Evolutionary conservation across 208 protist species (phyloP).

Genomic region (Phytomonas sp.): DNA sequence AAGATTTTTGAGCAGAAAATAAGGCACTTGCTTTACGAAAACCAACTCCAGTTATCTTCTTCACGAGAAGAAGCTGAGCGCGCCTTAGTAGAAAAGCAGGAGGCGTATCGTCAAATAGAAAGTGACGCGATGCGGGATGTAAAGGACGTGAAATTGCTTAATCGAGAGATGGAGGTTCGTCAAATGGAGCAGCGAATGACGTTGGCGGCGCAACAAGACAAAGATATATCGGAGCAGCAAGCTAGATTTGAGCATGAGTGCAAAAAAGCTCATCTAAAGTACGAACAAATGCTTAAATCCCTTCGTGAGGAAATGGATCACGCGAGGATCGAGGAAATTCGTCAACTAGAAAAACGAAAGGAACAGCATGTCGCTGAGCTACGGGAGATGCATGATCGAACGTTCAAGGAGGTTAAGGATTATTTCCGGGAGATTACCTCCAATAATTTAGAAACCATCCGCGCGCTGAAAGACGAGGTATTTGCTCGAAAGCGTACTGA

Average conservation of each 20-base stretch:
- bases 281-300: conserved; percentile 89
- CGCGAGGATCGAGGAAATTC: conserved; percentile 86
- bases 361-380: conserved; percentile 94
- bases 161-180: conserved; percentile 82
- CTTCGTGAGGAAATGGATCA: conserved; percentile 90
- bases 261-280: conserved; percentile 93
- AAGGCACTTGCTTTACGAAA: conserved; percentile 94
- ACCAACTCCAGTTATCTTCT: conserved; percentile 88
- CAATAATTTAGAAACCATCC: conserved; percentile 98
- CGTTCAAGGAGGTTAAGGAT: conserved; percentile 96
- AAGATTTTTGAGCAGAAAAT: conserved; percentile 97
- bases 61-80: conserved; percentile 88
- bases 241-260: conserved; percentile 83
- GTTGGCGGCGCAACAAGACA: conserved; percentile 76
- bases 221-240: conserved; percentile 84
- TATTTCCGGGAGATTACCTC: conserved; percentile 98
- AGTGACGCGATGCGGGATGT: conserved; percentile 71
- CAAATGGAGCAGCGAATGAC: conserved; percentile 78
- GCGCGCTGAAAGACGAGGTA: conserved; percentile 94
- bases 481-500: conserved; percentile 93
- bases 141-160: conserved; percentile 75
- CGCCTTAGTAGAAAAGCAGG: conserved; percentile 77
- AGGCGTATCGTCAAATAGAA: conserved; percentile 86
- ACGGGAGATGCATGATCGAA: conserved; percentile 91
- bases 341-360: conserved; percentile 95